Base-by-base conservation (phyloP, 768 basidiomycete genomes). In the Coprinellus micaceus region DNA sequence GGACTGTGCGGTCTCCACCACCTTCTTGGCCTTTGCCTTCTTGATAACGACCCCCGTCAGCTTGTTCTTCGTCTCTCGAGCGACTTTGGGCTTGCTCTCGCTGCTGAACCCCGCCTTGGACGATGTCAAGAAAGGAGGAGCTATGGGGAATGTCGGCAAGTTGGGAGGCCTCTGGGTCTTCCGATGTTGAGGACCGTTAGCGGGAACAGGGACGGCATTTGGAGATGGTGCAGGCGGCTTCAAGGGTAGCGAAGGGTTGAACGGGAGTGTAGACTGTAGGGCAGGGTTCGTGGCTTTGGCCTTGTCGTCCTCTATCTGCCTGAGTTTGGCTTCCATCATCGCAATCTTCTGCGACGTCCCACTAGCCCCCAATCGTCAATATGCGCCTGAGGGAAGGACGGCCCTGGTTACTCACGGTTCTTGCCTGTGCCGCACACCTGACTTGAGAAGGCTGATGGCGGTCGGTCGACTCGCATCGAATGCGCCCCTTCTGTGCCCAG, bases 271-370 rank as follows among this genome's bases (percentile, higher is more conserved):
- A 12, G 50, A 41, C 33, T 13, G 59, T 39, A 44, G 30, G n/a
- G n/a, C n/a, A 15, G n/a, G 12, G 46, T 45, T 33, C 22, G 50
- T 10, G 46, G 54, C 26, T 26, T 46, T 46, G 28, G 60, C 41
- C 30, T 33, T 49, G 28, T 41, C 41, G 22, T 69, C 66, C 63
- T 85, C 83, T 81, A 97, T 84, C 60, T 91, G 83, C 17, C 85
- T 82, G 22, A 99, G 77, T 70, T 99, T 99, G 2, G 96, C 96
- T 71, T 99, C 97, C 81, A 98, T 89, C 64, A 88, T 82, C 7
- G 94, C 94, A 62, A 99, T 99, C 72, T 98, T 97, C 63, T 85
- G 86, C 43, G 81, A 74, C 1, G 91, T 94, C 49, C 91, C 95
- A 64, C 55, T 61, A 12, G 45, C 63, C 63, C 54, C 49, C 36